phyloP scores from a whole-genome alignment of 257 asterid species.

The Schizonepeta tenuifolia region DNA sequence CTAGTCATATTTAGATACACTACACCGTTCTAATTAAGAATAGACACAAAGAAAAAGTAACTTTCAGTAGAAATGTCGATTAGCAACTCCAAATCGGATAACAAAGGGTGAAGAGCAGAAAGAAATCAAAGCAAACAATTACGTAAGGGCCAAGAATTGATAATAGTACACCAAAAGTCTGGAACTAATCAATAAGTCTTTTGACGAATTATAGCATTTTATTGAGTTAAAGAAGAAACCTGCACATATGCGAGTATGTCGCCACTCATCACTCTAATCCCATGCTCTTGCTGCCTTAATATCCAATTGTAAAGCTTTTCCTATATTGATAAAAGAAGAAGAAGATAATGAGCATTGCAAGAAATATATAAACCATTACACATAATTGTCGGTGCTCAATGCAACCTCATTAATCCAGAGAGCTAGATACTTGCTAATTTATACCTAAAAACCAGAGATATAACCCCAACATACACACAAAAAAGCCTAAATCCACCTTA shows the following conservation, averaged over 20 bases:
- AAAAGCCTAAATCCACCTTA: not conserved
- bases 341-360: constrained; percentile 11
- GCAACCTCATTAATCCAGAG: constrained; percentile 3
- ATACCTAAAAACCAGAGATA: not conserved
- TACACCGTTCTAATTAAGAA: not conserved
- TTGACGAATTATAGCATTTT: not conserved
- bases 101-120: not conserved
- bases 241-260: constrained; percentile 59
- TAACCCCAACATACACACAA: not conserved
- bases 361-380: not conserved
- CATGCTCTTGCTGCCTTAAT: constrained; percentile 63
- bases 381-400: not conserved
- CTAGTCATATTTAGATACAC: constrained; percentile 9
- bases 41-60: not conserved
- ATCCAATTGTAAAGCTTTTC: constrained; percentile 64
- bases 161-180: not conserved
- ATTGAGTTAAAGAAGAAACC: constrained; percentile 41
- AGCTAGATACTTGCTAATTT: not conserved
- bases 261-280: constrained; percentile 54
- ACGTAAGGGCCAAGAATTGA: not conserved
- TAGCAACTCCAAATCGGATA: constrained; percentile 4
- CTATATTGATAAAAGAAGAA: constrained; percentile 34
- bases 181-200: not conserved
- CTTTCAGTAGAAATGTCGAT: not conserved
- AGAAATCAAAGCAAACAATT: not conserved